Evolutionary conservation across 305 asterid genomes (phyloP).

Genomic region (Fraxinus greggii): DNA sequence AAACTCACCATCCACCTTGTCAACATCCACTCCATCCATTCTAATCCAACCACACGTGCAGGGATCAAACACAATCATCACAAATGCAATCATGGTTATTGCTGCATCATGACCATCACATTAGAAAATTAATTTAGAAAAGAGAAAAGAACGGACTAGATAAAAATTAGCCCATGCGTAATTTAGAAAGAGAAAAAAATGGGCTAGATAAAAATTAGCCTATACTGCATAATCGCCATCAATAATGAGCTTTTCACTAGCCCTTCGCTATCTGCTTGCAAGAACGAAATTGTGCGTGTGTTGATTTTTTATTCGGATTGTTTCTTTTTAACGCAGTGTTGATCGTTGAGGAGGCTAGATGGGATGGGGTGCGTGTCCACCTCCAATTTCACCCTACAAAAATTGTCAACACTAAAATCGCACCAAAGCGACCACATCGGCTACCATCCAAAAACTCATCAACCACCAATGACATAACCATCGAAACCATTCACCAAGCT

Average conservation of each 20-base stretch:
- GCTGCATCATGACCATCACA: background rate
- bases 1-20: background rate
- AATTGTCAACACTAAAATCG: background rate
- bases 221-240: background rate
- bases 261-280: background rate
- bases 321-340: too few species aligned
- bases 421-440: background rate
- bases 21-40: background rate
- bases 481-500: background rate
- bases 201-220: background rate
- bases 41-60: background rate
- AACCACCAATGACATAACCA: background rate
- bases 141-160: background rate
- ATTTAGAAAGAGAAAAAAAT: background rate
- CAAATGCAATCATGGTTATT: background rate
- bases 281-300: background rate
- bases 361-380: background rate
- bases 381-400: background rate
- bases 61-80: background rate
- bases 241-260: background rate
- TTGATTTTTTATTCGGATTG: background rate
- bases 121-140: background rate
- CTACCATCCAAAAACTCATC: background rate
- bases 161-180: background rate
- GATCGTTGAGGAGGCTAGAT: background rate